phyloP scores from a whole-genome alignment of 1,284 basidiomycete species.

The Puccinia coronata region DNA sequence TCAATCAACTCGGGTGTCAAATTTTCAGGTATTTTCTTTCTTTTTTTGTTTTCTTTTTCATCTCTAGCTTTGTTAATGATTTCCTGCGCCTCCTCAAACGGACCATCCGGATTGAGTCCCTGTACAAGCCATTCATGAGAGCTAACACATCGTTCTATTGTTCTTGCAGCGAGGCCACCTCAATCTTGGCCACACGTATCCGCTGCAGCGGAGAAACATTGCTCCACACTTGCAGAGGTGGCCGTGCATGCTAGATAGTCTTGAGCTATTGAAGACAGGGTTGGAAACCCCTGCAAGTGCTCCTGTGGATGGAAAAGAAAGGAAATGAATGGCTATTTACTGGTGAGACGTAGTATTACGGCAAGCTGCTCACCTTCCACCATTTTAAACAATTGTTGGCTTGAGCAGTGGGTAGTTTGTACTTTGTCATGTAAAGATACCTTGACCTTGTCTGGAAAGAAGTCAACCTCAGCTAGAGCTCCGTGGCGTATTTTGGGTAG shows the following conservation, averaged over 20 bases:
- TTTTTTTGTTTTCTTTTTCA: too few relatives aligned
- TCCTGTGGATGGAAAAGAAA: neutral
- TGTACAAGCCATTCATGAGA: slow-evolving; percentile 12
- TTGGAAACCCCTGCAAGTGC: neutral
- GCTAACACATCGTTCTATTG: slow-evolving; percentile 8
- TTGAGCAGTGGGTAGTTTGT: too few relatives aligned
- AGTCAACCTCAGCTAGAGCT: neutral
- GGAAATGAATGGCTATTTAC: neutral
- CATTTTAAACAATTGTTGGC: too few relatives aligned
- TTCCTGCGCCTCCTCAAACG: neutral
- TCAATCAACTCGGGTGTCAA: too few relatives aligned
- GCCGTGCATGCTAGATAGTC: neutral
- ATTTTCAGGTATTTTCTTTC: too few relatives aligned
- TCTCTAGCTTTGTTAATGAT: neutral
- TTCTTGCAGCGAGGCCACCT: neutral
- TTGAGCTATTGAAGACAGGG: neutral
- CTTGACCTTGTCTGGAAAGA: too few relatives aligned
- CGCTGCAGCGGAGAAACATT: slow-evolving; percentile 3
- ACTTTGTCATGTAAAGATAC: too few relatives aligned
- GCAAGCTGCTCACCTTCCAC: slow-evolving; percentile 14
- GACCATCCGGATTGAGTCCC: neutral
- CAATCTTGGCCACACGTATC: slow-evolving; percentile 1
- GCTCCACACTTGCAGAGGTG: slow-evolving; percentile 9
- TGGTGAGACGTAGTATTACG: neutral
- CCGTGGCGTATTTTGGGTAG: neutral